Percentiles rank a stretch among this genome's conserved stretches.
Conservation (phyloP, 1,284 basidiomycete genomes). For the Tausonia pullulans region DNA sequence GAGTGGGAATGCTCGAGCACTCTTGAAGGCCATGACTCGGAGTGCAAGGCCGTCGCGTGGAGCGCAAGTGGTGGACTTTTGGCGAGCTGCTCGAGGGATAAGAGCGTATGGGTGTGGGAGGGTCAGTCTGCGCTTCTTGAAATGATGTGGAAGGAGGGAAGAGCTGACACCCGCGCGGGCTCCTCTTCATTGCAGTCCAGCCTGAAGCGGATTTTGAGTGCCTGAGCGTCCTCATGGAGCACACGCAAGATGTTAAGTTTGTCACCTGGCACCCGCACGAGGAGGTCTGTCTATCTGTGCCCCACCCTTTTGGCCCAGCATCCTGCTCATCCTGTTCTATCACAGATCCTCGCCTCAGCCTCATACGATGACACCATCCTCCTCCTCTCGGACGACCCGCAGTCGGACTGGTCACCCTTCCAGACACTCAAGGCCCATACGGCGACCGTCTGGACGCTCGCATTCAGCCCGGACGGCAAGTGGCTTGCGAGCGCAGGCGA, state of each 20-base stretch:
- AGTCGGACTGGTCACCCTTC: slow-evolving; percentile 89
- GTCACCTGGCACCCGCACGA: slow-evolving; percentile 91
- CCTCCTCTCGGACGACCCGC: slow-evolving; percentile 85
- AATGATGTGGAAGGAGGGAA: too few species aligned
- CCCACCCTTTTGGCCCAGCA: not conserved
- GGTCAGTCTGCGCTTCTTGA: slow-evolving; percentile 40
- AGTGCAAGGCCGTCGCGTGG: slow-evolving; percentile 91
- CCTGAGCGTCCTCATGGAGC: slow-evolving; percentile 92
- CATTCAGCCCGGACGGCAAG: slow-evolving; percentile 62
- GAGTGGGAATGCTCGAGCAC: slow-evolving; percentile 81
- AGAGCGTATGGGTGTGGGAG: slow-evolving; percentile 99
- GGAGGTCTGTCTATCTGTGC: slow-evolving; percentile 49
- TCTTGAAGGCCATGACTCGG: slow-evolving; percentile 92
- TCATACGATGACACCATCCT: slow-evolving; percentile 97
- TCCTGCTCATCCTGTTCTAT: slow-evolving; percentile 20
- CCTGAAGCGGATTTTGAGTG: slow-evolving; percentile 93
- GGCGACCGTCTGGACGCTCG: slow-evolving; percentile 79
- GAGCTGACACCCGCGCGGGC: too few species aligned
- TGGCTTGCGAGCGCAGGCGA: slow-evolving; percentile 56
- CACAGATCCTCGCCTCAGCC: slow-evolving; percentile 82
- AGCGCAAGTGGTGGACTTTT: slow-evolving; percentile 65
- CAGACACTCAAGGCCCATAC: slow-evolving; percentile 64
- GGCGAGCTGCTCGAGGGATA: slow-evolving; percentile 88
- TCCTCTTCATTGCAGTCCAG: slow-evolving; percentile 45
- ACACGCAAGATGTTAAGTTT: slow-evolving; percentile 91